Percentiles rank a stretch among this genome's conserved stretches.
phyloP scores from a whole-genome alignment of 1,284 basidiomycete genomes.

The Schizophyllum amplum region DNA sequence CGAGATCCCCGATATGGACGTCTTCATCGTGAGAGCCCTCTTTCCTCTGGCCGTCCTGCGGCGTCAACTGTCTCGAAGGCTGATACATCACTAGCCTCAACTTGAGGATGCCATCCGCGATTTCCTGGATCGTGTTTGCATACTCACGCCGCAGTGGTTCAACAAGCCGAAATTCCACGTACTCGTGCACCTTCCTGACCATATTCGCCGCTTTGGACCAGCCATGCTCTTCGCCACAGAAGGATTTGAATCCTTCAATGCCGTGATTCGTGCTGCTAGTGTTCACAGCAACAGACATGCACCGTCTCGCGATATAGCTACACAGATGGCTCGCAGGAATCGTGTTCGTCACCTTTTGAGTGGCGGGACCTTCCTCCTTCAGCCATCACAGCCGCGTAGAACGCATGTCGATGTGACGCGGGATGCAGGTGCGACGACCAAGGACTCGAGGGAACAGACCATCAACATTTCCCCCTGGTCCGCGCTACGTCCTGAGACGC shows the following conservation, averaged over 20 bases:
- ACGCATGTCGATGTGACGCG: no score
- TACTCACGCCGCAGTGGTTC: conserved; percentile 3
- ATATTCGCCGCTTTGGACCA: conserved; percentile 16
- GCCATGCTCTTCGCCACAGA: conserved; percentile 13
- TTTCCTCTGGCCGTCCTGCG: background rate
- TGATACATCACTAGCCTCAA: no score
- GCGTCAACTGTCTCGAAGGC: no score
- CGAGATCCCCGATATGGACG: conserved; percentile 16
- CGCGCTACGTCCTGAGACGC: no score
- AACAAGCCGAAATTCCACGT: conserved; percentile 19
- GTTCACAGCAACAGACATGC: conserved; percentile 9
- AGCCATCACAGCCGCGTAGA: background rate
- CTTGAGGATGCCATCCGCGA: conserved; percentile 9
- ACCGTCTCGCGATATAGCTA: conserved; percentile 7
- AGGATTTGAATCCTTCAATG: conserved; percentile 14
- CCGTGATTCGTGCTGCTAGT: conserved; percentile 8
- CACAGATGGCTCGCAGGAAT: conserved; percentile 1
- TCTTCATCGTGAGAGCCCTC: conserved; percentile 2
- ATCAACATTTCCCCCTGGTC: no score
- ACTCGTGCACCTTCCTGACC: conserved; percentile 14
- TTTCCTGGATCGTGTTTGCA: conserved; percentile 8
- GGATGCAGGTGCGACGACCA: no score
- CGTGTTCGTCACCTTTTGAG: conserved; percentile 2
- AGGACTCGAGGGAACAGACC: no score
- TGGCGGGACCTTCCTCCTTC: background rate